These are phyloP conservation scores for Biscogniauxia marginata DNA, from an alignment of 2,329 filamentous ascomycete genomes.

Conservation along the genomic window DNA sequence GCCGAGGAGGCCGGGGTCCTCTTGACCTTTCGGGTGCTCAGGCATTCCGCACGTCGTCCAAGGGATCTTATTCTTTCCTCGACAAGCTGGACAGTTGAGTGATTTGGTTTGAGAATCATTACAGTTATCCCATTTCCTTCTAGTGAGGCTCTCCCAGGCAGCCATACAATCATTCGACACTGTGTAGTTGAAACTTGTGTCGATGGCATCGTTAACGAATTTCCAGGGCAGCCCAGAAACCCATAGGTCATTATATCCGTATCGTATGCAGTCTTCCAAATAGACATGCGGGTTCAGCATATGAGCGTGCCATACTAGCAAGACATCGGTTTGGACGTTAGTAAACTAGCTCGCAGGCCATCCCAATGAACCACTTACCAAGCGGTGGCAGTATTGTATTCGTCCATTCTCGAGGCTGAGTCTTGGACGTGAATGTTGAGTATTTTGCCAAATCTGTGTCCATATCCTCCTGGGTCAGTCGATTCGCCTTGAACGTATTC, in stretches of 20 bases:
- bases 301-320: constrained; percentile 79
- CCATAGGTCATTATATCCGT: constrained; percentile 57
- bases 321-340: constrained; percentile 52
- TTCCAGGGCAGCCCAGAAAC: constrained; percentile 65
- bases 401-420: constrained; percentile 35
- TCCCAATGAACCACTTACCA: constrained; percentile 40
- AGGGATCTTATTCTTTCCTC: constrained; percentile 40
- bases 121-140: constrained; percentile 58
- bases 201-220: constrained; percentile 55
- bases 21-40: constrained; percentile 34
- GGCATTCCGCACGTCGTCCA: constrained; percentile 58
- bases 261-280: constrained; percentile 69
- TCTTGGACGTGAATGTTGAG: constrained; percentile 11
- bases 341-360: constrained; percentile 17
- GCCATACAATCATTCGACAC: constrained; percentile 42
- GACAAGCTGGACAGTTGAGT: constrained; percentile 58
- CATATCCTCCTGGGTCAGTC: constrained; percentile 40
- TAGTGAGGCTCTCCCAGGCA: constrained; percentile 48
- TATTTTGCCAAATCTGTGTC: constrained; percentile 27
- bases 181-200: constrained; percentile 57
- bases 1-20: constrained; percentile 42
- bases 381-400: constrained; percentile 54
- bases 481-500: constrained; percentile 35
- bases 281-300: constrained; percentile 76
- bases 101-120: constrained; percentile 48